Evolutionary conservation across 2,329 filamentous ascomycete genomes (phyloP).

Genomic region (Ophiostoma tasmaniense): DNA sequence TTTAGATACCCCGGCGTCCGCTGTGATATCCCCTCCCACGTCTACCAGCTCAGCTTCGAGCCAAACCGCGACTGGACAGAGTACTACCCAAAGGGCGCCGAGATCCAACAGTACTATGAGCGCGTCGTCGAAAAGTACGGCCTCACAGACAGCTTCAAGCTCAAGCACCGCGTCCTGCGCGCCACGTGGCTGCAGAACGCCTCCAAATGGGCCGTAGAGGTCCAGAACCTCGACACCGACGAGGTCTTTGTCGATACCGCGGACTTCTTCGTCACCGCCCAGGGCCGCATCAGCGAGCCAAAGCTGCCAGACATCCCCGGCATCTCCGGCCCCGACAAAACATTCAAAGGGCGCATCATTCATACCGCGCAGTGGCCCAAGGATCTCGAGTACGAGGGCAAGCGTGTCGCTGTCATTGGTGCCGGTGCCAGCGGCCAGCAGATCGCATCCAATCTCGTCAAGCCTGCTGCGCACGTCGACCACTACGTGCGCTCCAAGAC

Average conservation of each 20-base stretch:
- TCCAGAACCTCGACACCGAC: conserved; percentile 34
- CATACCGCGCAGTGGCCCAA: conserved; percentile 16
- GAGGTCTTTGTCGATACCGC: conserved; percentile 29
- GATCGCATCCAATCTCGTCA: conserved; percentile 24
- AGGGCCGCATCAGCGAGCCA: conserved; percentile 17
- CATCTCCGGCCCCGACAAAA: not conserved
- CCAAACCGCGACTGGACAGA: conserved; percentile 20
- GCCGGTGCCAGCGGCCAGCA: conserved; percentile 26
- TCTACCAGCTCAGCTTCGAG: conserved; percentile 20
- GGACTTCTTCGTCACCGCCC: conserved; percentile 18
- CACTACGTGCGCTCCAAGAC: conserved; percentile 22
- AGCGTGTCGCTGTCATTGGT: conserved; percentile 26
- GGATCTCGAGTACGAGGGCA: conserved; percentile 17
- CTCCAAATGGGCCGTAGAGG: conserved; percentile 24
- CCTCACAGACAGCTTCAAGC: not conserved
- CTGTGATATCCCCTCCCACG: conserved; percentile 12
- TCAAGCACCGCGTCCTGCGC: conserved; percentile 15
- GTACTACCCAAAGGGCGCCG: conserved; percentile 20
- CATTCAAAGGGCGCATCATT: conserved; percentile 15
- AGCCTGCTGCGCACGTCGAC: conserved; percentile 19
- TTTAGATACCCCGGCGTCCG: conserved; percentile 18
- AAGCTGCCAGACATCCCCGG: conserved; percentile 16
- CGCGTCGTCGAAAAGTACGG: conserved; percentile 14
- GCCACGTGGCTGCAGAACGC: conserved; percentile 18
- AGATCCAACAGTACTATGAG: conserved; percentile 22